Base-by-base conservation (phyloP, 1,284 basidiomycete species). In the Ganoderma lingzhi region DNA sequence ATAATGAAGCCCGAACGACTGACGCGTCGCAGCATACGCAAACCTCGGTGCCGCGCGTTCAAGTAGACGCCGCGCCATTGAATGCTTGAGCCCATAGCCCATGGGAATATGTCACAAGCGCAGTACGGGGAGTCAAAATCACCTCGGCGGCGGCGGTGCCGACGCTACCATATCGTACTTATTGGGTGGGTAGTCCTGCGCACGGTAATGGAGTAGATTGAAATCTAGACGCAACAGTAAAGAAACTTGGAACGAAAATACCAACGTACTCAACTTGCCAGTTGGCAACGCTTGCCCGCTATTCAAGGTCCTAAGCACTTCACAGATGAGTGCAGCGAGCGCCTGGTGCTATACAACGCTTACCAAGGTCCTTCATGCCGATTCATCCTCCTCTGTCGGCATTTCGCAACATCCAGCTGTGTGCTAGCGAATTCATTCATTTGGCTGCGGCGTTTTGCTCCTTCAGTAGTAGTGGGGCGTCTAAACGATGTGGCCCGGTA, bases 21-120 rank as follows among this genome's bases (percentile, higher is more conserved):
- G 53, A 35, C 53, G 30, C 53, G 53, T 56, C 53, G 53, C 53
- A 51, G 48, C n/a, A 56, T 17, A 17, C 28, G 51, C 51, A 32
- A 30, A 30, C 51, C 51, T 28, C 12, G 39, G 12, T 41, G 39
- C 2, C 39, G 39, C 53, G 17, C 30, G 53, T 15, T 32, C 28
- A 32, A 6, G 32, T 17, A 15, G 53, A 35, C 30, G 53, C 53
- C 30, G 53, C 53, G 53, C 8, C 28, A 14, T 30, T 14, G 17
- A 23, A 23, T 23, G 23, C 23, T 35, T 56, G 14, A 14, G 4
- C 2, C 17, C 28, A 35, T 30, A 14, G 1, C 2, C 17, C 28
- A 35, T 35, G 17, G 30, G 17, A 56, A 56, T 23, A 14, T 35
- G 30, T 35, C 17, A 8, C 3, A 30, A 56, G n/a, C 53, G 53